Percentiles rank a stretch among this genome's conserved stretches.
Evolutionary conservation across 371 early-diverging fungal species (phyloP).

Genomic region (Haplosporangium sp.): DNA sequence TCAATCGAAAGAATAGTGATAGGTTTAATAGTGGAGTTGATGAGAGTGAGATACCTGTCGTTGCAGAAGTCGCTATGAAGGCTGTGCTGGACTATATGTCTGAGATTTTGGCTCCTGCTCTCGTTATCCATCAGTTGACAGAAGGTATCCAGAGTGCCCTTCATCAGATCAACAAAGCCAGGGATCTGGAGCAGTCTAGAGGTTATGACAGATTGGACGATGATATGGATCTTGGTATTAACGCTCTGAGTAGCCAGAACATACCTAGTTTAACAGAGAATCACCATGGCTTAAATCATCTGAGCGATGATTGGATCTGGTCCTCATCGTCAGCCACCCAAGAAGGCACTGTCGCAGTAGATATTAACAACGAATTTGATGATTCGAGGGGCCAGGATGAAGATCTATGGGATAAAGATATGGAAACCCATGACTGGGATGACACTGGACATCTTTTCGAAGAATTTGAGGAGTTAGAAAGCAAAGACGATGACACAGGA

Average conservation of each 20-base stretch:
- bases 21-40: constrained; percentile 3
- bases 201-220: neutral
- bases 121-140: constrained; percentile 38
- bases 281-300: constrained; percentile 13
- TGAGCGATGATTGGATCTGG: constrained; percentile 40
- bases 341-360: neutral
- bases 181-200: neutral
- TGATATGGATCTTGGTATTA: constrained; percentile 11
- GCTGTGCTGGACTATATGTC: constrained; percentile 42
- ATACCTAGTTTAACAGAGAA: neutral
- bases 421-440: constrained; percentile 33
- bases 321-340: neutral
- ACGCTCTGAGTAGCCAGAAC: constrained; percentile 22
- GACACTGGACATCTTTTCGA: constrained; percentile 38
- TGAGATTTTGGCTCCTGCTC: constrained; percentile 32
- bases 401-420: constrained; percentile 41
- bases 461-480: constrained; percentile 17
- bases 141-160: constrained; percentile 32
- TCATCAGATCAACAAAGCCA: constrained; percentile 17
- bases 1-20: neutral
- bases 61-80: constrained; percentile 38
- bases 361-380: constrained; percentile 4
- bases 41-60: constrained; percentile 39
- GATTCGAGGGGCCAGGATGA: constrained; percentile 19
- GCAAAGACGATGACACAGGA: neutral